Conservation (phyloP, 2,329 filamentous ascomycete species). For the Ophiostoma quercus region DNA sequence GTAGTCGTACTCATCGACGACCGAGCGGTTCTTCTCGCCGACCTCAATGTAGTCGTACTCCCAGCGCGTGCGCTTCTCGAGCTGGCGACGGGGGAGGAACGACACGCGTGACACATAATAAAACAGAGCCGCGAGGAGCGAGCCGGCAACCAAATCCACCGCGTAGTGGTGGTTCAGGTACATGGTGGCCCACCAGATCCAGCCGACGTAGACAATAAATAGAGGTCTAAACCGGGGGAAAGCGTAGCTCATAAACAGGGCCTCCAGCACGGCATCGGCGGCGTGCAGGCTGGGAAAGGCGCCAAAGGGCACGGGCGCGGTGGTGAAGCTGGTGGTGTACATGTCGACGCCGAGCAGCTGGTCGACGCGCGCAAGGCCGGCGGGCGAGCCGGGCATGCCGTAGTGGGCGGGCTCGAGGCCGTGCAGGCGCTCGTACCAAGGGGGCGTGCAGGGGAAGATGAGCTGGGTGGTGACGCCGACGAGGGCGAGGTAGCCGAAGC, state of each 20-base stretch:
- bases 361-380: constrained; percentile 83
- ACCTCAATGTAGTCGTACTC: constrained; percentile 91
- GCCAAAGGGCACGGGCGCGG: constrained; percentile 86
- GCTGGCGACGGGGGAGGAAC: constrained; percentile 76
- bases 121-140: constrained; percentile 67
- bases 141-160: constrained; percentile 82
- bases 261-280: constrained; percentile 81
- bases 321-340: constrained; percentile 88
- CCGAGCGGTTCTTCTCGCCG: constrained; percentile 50
- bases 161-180: constrained; percentile 97
- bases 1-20: constrained; percentile 42
- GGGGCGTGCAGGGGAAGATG: constrained; percentile 86
- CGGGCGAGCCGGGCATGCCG: constrained; percentile 82
- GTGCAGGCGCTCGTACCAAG: constrained; percentile 94
- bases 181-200: constrained; percentile 99
- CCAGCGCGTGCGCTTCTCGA: constrained; percentile 84
- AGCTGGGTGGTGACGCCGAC: constrained; percentile 83
- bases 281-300: constrained; percentile 93
- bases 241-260: constrained; percentile 85
- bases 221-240: constrained; percentile 78
- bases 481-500: constrained; percentile 90
- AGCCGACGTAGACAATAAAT: constrained; percentile 78
- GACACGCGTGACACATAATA: constrained; percentile 78
- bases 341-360: constrained; percentile 84
- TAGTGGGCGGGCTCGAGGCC: constrained; percentile 89